Base-by-base conservation (phyloP, 2,329 filamentous ascomycete species). In the Mycosphaerelloides madeirae region DNA sequence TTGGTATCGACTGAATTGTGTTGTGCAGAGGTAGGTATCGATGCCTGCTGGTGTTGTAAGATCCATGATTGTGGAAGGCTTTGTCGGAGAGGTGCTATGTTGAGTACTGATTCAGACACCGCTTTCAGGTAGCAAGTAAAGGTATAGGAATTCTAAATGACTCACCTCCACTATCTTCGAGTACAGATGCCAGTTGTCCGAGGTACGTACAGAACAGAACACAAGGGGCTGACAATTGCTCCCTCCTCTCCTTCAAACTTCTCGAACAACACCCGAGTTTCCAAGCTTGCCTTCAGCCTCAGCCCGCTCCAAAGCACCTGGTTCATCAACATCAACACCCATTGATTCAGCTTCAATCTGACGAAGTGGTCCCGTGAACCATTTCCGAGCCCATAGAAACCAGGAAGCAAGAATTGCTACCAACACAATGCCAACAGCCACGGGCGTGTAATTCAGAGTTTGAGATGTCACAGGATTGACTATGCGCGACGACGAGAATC, bases 381-480 rank as follows among this genome's bases (percentile, higher is more conserved):
- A 80, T 33, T 63, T 68, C 28, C 65, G 64, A 1, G 77, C 78
- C 68, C 71, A 77, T 2, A 78, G 2, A 2, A 77, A 33, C 78
- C 78, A 81, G 12, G 65, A 68, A 0, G 61, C 65, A 15, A 75
- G 62, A 1, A 71, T 64, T 29, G 71, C 73, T 1, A 77, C 53
- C 0, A 66, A 68, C 35, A 80, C 74, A 43, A 80, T 79, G 0
- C 76, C 77, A 3, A 81, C 77, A 0, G 77, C 77, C 0, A 80
- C 77, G 0, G 75, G 73, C 0, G 77, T 79, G 54, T 81, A 81
- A 52, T 81, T 81, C 16, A 81, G 59, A 3, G 76, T 78, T 63
- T 80, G 69, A n/a, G 64, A 67, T 0, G 71, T 73, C 2, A 80
- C 76, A 0, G 77, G 78, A 55, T 79, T 80, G 8, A 69, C 54